Percentiles rank a stretch among this genome's conserved stretches.
phyloP scores from a whole-genome alignment of 2,329 filamentous ascomycete genomes.

The Penicillium sp. region DNA sequence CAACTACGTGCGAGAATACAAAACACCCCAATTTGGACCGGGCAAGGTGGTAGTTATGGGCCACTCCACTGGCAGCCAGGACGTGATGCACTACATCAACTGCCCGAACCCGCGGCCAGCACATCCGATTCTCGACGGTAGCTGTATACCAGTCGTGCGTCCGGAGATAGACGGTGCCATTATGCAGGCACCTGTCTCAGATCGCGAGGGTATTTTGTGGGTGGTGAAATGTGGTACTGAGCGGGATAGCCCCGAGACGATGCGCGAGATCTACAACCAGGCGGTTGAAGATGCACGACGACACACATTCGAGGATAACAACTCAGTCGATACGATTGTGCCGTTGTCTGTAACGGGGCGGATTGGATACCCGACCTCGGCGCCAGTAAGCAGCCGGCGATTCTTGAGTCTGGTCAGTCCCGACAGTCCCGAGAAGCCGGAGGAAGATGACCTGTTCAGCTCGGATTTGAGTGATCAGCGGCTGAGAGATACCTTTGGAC shows the following conservation, averaged over 20 bases:
- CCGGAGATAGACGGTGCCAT: slow-evolving; percentile 65
- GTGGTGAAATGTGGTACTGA: slow-evolving; percentile 20
- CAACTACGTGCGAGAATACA: slow-evolving; percentile 44
- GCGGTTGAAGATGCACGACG: slow-evolving; percentile 19
- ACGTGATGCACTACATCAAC: slow-evolving; percentile 59
- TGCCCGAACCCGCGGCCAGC: slow-evolving; percentile 36
- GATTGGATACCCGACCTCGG: slow-evolving; percentile 28
- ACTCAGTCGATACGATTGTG: slow-evolving; percentile 27
- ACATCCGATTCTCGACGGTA: slow-evolving; percentile 26
- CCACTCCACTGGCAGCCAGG: slow-evolving; percentile 64
- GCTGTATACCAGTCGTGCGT: slow-evolving; percentile 33
- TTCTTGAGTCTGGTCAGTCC: slow-evolving; percentile 54
- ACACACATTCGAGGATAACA: slow-evolving; percentile 16
- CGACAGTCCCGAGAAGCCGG: slow-evolving; percentile 51
- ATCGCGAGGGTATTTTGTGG: slow-evolving; percentile 59
- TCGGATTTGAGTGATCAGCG: slow-evolving; percentile 60
- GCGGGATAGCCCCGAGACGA: slow-evolving; percentile 19
- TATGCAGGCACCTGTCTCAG: slow-evolving; percentile 71
- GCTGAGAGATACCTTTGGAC: slow-evolving; percentile 62
- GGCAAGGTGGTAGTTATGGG: slow-evolving; percentile 61
- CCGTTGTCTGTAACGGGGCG: slow-evolving; percentile 29
- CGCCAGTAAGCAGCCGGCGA: slow-evolving; percentile 52
- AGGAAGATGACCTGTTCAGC: slow-evolving; percentile 81
- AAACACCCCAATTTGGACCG: slow-evolving; percentile 24
- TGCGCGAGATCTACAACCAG: slow-evolving; percentile 23